A percentile compares a stretch with the other conserved stretches of the same genome.
Evolutionary conservation across 176 grass and related monocot species (phyloP).

Genomic region (Zizania latifolia): DNA sequence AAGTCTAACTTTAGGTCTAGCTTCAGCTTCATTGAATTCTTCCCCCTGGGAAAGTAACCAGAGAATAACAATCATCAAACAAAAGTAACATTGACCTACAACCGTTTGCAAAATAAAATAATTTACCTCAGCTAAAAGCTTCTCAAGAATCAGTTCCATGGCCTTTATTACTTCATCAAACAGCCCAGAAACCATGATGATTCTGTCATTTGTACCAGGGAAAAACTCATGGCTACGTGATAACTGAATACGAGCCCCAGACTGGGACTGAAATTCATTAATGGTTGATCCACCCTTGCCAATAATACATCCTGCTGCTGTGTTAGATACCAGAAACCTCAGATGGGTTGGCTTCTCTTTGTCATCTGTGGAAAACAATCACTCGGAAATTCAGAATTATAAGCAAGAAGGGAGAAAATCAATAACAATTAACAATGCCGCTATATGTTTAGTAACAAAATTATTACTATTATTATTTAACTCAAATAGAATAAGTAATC

Average conservation of each 20-base stretch:
- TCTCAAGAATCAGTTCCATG: constrained; percentile 91
- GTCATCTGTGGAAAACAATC: constrained; percentile 43
- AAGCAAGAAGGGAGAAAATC: not conserved
- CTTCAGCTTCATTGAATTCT: constrained; percentile 77
- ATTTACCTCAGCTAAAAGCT: constrained; percentile 76
- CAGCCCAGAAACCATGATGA: constrained; percentile 87
- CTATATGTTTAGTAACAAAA: not conserved
- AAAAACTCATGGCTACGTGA: constrained; percentile 94
- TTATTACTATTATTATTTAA: not conserved
- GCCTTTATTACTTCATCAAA: constrained; percentile 85
- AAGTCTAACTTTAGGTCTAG: constrained; percentile 80
- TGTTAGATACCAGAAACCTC: constrained; percentile 86
- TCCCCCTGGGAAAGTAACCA: constrained; percentile 54
- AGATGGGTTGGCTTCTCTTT: constrained; percentile 83
- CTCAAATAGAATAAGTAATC: not conserved
- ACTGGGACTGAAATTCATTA: constrained; percentile 91
- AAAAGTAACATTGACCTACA: not conserved
- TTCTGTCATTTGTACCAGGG: constrained; percentile 91
- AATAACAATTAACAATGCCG: not conserved
- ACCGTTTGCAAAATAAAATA: not conserved
- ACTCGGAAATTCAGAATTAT: not conserved
- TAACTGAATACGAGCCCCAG: constrained; percentile 87
- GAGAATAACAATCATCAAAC: constrained; percentile 21
- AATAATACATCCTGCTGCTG: constrained; percentile 89
- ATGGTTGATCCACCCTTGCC: constrained; percentile 95